Evolutionary conservation across 2,329 filamentous ascomycete genomes (phyloP).

Genomic region (Graphilbum ipis-grandicollis): DNA sequence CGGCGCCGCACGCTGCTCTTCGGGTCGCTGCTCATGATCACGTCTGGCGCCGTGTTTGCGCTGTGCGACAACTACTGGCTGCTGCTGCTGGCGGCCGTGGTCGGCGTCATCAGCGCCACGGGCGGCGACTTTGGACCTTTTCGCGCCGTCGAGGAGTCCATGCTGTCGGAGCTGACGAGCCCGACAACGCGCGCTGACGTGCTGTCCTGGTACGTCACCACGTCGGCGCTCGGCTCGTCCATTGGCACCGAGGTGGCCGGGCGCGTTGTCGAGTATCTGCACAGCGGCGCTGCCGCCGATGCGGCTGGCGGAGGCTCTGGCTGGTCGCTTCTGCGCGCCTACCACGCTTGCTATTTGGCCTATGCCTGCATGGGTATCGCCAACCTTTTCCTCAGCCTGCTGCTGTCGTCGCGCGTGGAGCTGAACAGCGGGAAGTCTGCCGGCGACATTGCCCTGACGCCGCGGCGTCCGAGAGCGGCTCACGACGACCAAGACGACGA

Average conservation of each 20-base stretch:
- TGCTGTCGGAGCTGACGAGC: slow-evolving; percentile 40
- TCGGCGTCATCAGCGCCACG: slow-evolving; percentile 43
- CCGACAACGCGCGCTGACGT: slow-evolving; percentile 40
- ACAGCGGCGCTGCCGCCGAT: slow-evolving; percentile 8
- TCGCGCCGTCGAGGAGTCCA: slow-evolving; percentile 48
- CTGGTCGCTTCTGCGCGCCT: slow-evolving; percentile 32
- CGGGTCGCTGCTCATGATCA: slow-evolving; percentile 37
- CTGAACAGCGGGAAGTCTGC: slow-evolving; percentile 14
- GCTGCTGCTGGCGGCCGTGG: slow-evolving; percentile 36
- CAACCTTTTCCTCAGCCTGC: slow-evolving; percentile 27
- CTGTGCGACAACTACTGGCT: slow-evolving; percentile 40
- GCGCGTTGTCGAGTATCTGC: slow-evolving; percentile 29
- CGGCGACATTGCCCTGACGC: slow-evolving; percentile 1
- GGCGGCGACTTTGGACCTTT: slow-evolving; percentile 54
- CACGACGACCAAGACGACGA: slow-evolving; percentile 7
- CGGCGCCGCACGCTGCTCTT: slow-evolving; percentile 33
- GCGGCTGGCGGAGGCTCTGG: slow-evolving; percentile 16
- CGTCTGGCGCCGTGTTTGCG: slow-evolving; percentile 36
- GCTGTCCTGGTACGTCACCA: slow-evolving; percentile 48
- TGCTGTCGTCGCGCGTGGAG: slow-evolving; percentile 34
- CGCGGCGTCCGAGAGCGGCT: background rate
- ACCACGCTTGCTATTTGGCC: slow-evolving; percentile 40
- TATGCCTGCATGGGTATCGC: slow-evolving; percentile 37
- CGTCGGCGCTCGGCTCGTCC: slow-evolving; percentile 35
- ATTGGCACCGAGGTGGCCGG: slow-evolving; percentile 35